Evolutionary conservation across 139 green algal genomes (phyloP).

Genomic region (Coelastrella sp.): DNA sequence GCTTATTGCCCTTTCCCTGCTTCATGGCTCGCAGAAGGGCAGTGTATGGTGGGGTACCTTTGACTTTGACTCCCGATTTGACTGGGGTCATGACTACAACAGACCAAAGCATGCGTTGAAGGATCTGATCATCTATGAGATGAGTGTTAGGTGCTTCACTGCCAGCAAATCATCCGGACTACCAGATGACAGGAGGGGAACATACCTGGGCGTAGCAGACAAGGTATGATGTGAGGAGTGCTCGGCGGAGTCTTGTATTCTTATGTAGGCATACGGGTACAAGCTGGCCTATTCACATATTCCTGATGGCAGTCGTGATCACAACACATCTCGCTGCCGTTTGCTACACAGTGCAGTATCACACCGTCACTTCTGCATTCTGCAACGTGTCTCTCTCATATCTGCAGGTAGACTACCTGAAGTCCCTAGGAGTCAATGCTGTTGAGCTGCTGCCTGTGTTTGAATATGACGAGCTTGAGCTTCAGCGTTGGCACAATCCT

Average conservation of each 20-base stretch:
- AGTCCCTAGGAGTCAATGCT: constrained; percentile 86
- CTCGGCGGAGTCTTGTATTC: too few species aligned
- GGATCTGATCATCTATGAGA: constrained; percentile 88
- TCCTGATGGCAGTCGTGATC: too few species aligned
- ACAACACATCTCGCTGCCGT: too few species aligned
- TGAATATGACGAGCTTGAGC: constrained; percentile 96
- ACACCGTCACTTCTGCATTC: background rate
- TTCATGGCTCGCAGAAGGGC: constrained; percentile 59
- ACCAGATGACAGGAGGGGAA: constrained; percentile 67
- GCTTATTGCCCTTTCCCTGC: background rate
- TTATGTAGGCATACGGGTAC: too few species aligned
- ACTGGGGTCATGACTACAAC: constrained; percentile 83
- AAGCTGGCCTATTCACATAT: too few species aligned
- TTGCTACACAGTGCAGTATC: too few species aligned
- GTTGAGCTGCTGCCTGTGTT: constrained; percentile 96
- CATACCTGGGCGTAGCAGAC: constrained; percentile 79
- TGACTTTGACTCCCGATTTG: constrained; percentile 85
- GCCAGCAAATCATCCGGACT: constrained; percentile 70
- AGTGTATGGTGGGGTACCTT: constrained; percentile 86
- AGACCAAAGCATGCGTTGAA: constrained; percentile 54
- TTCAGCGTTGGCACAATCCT: constrained; percentile 85
- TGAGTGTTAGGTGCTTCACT: constrained; percentile 88
- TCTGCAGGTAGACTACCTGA: constrained; percentile 70
- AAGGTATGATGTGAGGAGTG: constrained; percentile 69
- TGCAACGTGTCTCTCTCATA: background rate